phyloP scores from a whole-genome alignment of 1,284 basidiomycete species.

The Boletus holoroseus region DNA sequence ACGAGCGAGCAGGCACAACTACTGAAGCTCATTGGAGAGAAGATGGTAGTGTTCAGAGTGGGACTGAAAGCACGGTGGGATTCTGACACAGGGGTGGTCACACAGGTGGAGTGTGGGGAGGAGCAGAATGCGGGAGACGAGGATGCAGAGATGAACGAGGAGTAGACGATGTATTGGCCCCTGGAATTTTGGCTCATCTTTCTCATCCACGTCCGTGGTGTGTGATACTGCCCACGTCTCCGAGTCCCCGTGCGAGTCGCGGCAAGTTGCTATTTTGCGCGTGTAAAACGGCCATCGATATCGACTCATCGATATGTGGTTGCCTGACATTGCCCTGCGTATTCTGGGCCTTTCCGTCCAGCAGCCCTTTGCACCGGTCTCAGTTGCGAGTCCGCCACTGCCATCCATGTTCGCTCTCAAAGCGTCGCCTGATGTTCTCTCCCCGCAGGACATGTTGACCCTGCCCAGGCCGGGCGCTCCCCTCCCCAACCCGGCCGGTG shows the following conservation, averaged over 20 bases:
- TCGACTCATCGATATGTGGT: slow-evolving; percentile 32
- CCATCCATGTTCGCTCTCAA: slow-evolving; percentile 50
- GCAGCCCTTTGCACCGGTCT: slow-evolving; percentile 37
- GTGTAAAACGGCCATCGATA: slow-evolving; percentile 7
- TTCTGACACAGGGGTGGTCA: slow-evolving; percentile 62
- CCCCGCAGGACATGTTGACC: slow-evolving; percentile 67
- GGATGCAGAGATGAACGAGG: slow-evolving; percentile 40
- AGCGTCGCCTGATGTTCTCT: slow-evolving; percentile 53
- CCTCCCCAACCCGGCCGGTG: slow-evolving; percentile 59
- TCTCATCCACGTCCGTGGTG: not conserved
- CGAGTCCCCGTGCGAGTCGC: not conserved
- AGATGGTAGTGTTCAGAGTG: slow-evolving; percentile 80
- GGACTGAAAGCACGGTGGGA: slow-evolving; percentile 73
- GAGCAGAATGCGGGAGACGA: slow-evolving; percentile 33
- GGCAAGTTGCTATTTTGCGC: slow-evolving; percentile 3
- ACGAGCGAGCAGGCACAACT: slow-evolving; percentile 84
- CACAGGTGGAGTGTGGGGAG: slow-evolving; percentile 50
- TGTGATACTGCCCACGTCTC: not conserved
- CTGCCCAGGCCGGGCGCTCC: slow-evolving; percentile 67
- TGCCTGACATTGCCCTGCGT: slow-evolving; percentile 29
- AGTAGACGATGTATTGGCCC: slow-evolving; percentile 14
- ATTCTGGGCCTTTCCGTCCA: slow-evolving; percentile 51
- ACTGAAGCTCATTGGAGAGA: slow-evolving; percentile 81
- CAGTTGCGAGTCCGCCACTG: slow-evolving; percentile 4
- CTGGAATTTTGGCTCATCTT: not conserved